Evolutionary conservation across 805 yeast species (phyloP), one percentile per base, ranked within the genome.

Genomic region (Wickerhamiella slavikovae): DNA sequence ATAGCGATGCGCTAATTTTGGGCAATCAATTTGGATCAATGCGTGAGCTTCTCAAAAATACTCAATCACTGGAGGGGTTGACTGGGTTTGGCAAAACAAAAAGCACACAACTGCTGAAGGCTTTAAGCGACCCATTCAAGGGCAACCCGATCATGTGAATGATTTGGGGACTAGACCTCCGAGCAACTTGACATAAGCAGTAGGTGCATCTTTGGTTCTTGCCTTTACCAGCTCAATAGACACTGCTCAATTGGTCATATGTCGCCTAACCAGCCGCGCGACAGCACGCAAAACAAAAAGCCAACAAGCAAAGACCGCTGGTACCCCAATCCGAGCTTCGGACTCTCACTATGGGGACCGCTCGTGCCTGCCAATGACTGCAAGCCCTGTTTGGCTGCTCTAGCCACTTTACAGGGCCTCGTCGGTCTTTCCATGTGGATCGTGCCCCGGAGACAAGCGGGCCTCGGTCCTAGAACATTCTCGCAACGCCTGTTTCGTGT

Each of bases 351-450:
- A 20, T 69, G 78, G 71, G 77, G 82, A 1, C 80, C 80, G 0
- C 45, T 74, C 15, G 72, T 69, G 1, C 85, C 85, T 2, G 76
- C 82, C 1, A 61, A 74, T 6, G 83, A 74, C 37, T 67, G 71
- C 44, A 44, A 52, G 19, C 48, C 57, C 3, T 77, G 75, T 1
- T 43, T 73, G 2, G 63, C 62, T 40, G 41, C 64, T 0, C 45
- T 71, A 29, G 56, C 69, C 2, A 66, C 65, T 0, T 33, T 64
- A 2, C 83, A 74, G 43, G 46, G 68, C 15, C 48, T 55, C 1
- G 31, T 61, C n/a, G 77, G 76, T 3, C 27, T 59, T 13, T 18
- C 40, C 14, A 40, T 52, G 44, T 41, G 38, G 34, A 24, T 19
- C n/a, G 15, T 26, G 4, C 41, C 44, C 3, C 39, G 45, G 3